These are phyloP conservation scores for Lolium rigidum DNA, from an alignment of 176 grass and related monocot species.

Conservation along the genomic window DNA sequence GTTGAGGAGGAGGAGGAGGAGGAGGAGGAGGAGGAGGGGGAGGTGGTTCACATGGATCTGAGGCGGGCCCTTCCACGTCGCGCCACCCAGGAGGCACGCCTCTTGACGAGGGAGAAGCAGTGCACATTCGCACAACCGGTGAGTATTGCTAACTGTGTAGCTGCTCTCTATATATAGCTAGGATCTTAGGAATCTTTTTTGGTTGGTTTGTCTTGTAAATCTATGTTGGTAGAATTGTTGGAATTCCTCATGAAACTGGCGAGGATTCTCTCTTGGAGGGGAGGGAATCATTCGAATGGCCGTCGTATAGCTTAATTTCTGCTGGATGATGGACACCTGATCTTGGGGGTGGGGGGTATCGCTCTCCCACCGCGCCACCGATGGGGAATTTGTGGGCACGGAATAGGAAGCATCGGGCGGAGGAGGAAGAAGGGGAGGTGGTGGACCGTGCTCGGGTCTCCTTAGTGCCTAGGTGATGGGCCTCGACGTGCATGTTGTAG, in stretches of 20 bases:
- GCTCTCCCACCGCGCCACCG: not conserved
- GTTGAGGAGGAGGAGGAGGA: not conserved
- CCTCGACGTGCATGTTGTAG: not conserved
- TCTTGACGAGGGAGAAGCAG: constrained; percentile 37
- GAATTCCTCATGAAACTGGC: not conserved
- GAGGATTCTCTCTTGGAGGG: not conserved
- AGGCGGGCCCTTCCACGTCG: constrained; percentile 43
- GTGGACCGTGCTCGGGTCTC: too few species aligned
- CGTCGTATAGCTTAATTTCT: too few species aligned
- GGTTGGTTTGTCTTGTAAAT: not conserved
- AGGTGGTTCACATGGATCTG: constrained; percentile 57
- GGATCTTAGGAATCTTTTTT: too few species aligned
- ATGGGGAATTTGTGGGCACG: not conserved
- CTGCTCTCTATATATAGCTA: too few species aligned
- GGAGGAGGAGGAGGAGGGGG: too few species aligned
- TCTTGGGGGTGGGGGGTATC: not conserved
- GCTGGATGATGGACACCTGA: not conserved
- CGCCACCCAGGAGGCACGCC: not conserved
- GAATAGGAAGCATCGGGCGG: too few species aligned
- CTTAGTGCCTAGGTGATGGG: not conserved
- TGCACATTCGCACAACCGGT: constrained; percentile 63
- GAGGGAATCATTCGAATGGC: too few species aligned
- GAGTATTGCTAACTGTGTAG: not conserved
- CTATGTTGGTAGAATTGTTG: not conserved
- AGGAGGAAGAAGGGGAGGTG: too few species aligned